Evolutionary conservation across 1,139 yeast species (phyloP), one percentile per base, ranked within the genome.

Genomic region (Suhomyces atakaporum): DNA sequence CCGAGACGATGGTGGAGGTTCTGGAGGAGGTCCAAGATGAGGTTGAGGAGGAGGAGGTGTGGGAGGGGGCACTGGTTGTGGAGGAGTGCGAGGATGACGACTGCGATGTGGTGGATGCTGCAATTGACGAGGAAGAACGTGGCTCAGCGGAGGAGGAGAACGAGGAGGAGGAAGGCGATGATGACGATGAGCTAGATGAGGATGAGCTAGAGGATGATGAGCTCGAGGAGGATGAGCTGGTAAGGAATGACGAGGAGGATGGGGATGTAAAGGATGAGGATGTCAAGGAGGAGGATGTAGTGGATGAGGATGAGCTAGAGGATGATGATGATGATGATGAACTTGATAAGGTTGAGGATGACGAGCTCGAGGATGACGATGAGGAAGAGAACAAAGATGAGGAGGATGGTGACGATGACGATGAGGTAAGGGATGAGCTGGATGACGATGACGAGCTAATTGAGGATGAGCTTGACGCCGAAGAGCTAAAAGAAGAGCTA

Each of bases 401-500:
- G 7, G 49, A 39, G 14, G 46, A 34, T 2, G 48, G 28, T 5
- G 53, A 39, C 3, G 34, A 19, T 10, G 50, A 41, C 18, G 42
- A 22, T 24, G 25, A 16, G 11, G 24, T 9, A 10, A 10, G n/a
- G 15, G 40, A 33, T 3, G 44, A 29, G 10, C 33, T 16, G 8
- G 41, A 16, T 8, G 32, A 14, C 7, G 38, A 27, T 9, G 36
- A 33, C 25, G 41, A 28, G n/a, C 20, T 18, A 6, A 8, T 6
- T 6, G 20, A 18, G 8, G 7, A 6, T 18, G 20, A 18, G 20
- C 20, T 18, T 5, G 20, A 18, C 8, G 20, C 20, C 5, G 8
- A 18, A 18, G 79, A 78, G 39, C 63, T 72, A 7, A 73, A 71
- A 15, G 65, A 66, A 37, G 62, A 69, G 27, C 63, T 81, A 3